phyloP scores from a whole-genome alignment of 1,284 basidiomycete genomes.

The Fomitiporia mediterranea region DNA sequence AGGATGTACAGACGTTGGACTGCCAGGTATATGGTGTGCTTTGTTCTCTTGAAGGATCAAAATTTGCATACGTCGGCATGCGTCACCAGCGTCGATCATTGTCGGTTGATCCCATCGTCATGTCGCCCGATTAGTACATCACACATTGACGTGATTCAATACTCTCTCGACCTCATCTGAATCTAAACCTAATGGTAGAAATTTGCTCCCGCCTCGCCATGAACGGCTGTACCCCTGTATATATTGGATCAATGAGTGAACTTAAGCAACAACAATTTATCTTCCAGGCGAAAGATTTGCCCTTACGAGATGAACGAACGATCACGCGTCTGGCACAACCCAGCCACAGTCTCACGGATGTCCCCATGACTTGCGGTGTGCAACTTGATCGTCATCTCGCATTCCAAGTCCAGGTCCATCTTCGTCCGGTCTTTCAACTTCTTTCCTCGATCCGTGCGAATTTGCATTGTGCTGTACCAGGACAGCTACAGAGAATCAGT shows the following conservation, averaged over 20 bases:
- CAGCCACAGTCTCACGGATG: background rate
- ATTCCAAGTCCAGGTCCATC: background rate
- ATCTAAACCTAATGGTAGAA: too few species aligned
- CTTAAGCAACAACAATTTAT: background rate
- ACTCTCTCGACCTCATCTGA: too few species aligned
- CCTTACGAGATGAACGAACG: too few species aligned
- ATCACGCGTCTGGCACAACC: background rate
- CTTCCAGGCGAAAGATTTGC: background rate
- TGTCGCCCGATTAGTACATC: too few species aligned
- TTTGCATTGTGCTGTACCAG: background rate
- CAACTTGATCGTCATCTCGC: background rate
- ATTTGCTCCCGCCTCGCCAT: too few species aligned
- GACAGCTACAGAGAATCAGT: background rate
- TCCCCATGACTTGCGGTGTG: background rate
- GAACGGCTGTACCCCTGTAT: too few species aligned
- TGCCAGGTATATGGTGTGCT: background rate
- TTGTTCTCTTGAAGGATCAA: background rate
- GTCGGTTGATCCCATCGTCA: background rate
- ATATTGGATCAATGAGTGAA: too few species aligned
- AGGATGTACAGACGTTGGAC: too few species aligned
- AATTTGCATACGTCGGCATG: background rate
- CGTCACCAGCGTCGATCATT: constrained; percentile 3
- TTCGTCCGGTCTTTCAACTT: background rate
- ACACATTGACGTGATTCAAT: too few species aligned
- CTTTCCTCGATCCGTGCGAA: background rate